These are phyloP conservation scores for Graphilbum fragrans DNA, from an alignment of 2,329 filamentous ascomycete genomes.

Conservation along the genomic window DNA sequence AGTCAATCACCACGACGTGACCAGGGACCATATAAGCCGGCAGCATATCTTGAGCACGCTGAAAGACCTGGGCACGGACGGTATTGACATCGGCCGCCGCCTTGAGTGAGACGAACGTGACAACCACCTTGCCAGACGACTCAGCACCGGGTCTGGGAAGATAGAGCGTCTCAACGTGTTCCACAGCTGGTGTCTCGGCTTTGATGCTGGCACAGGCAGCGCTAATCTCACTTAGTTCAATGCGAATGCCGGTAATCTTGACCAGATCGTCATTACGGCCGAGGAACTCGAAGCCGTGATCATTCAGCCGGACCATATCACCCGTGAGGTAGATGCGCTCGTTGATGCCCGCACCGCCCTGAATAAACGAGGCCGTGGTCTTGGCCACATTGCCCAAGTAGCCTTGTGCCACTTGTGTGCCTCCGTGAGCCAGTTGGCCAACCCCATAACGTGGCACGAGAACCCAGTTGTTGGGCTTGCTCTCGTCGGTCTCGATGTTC, in stretches of 20 bases:
- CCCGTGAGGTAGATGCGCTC: slow-evolving; percentile 31
- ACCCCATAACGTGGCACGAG: slow-evolving; percentile 40
- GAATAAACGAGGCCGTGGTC: slow-evolving; percentile 11
- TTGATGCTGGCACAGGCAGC: slow-evolving; percentile 17
- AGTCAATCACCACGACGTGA: slow-evolving; percentile 16
- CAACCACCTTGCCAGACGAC: slow-evolving; percentile 20
- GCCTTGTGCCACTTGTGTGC: slow-evolving; percentile 39
- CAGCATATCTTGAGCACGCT: slow-evolving; percentile 4
- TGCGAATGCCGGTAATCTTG: slow-evolving; percentile 50
- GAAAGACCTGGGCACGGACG: slow-evolving; percentile 6
- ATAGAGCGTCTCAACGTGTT: slow-evolving; percentile 23
- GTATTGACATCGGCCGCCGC: neutral
- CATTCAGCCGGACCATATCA: slow-evolving; percentile 36
- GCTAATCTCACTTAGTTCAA: slow-evolving; percentile 39
- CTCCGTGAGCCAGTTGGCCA: slow-evolving; percentile 37
- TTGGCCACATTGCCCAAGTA: slow-evolving; percentile 31
- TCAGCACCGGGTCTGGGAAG: slow-evolving; percentile 16
- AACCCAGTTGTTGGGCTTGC: slow-evolving; percentile 6
- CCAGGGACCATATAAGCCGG: slow-evolving; percentile 21
- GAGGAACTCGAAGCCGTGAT: slow-evolving; percentile 41
- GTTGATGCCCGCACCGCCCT: slow-evolving; percentile 7
- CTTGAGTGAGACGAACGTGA: slow-evolving; percentile 19
- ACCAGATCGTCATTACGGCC: slow-evolving; percentile 50
- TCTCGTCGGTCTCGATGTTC: neutral
- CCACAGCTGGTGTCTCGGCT: slow-evolving; percentile 17